Conservation (phyloP, 2,329 filamentous ascomycete species). For the Colletotrichum sp. region DNA sequence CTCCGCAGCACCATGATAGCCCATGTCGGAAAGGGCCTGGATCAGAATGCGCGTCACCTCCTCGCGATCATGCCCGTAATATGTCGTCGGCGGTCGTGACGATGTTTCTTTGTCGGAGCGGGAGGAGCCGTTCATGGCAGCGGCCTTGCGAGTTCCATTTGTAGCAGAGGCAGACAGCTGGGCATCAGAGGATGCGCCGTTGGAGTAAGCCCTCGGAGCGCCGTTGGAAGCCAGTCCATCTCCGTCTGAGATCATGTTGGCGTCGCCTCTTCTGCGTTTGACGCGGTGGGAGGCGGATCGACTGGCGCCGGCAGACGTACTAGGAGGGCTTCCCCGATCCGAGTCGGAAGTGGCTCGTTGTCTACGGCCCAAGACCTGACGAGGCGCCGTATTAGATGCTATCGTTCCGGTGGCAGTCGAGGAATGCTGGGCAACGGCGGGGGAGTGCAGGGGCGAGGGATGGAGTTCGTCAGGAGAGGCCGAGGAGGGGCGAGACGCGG, state of each 20-base stretch:
- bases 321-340: slow-evolving; percentile 33
- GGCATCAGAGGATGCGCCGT: slow-evolving; percentile 58
- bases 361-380: slow-evolving; percentile 59
- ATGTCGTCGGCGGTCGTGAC: slow-evolving; percentile 46
- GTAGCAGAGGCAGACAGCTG: slow-evolving; percentile 33
- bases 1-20: slow-evolving; percentile 79
- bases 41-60: slow-evolving; percentile 93
- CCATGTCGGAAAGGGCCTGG: slow-evolving; percentile 87
- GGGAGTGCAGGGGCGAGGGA: slow-evolving; percentile 23
- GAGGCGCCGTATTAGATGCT: slow-evolving; percentile 39
- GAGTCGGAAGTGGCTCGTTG: slow-evolving; percentile 51
- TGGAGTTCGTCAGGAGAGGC: slow-evolving; percentile 11
- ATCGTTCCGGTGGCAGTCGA: slow-evolving; percentile 43
- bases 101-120: slow-evolving; percentile 30
- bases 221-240: slow-evolving; percentile 58
- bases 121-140: slow-evolving; percentile 24
- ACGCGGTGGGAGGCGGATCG: slow-evolving; percentile 29
- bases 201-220: slow-evolving; percentile 56
- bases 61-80: slow-evolving; percentile 87
- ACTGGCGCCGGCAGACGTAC: slow-evolving; percentile 25
- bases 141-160: slow-evolving; percentile 48
- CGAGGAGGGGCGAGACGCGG: slow-evolving; percentile 26
- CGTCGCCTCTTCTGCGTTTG: slow-evolving; percentile 62
- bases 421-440: slow-evolving; percentile 25
- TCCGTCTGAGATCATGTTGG: slow-evolving; percentile 69